Base-by-base conservation (phyloP, 768 basidiomycete genomes). In the Tricholoma saponaceum region DNA sequence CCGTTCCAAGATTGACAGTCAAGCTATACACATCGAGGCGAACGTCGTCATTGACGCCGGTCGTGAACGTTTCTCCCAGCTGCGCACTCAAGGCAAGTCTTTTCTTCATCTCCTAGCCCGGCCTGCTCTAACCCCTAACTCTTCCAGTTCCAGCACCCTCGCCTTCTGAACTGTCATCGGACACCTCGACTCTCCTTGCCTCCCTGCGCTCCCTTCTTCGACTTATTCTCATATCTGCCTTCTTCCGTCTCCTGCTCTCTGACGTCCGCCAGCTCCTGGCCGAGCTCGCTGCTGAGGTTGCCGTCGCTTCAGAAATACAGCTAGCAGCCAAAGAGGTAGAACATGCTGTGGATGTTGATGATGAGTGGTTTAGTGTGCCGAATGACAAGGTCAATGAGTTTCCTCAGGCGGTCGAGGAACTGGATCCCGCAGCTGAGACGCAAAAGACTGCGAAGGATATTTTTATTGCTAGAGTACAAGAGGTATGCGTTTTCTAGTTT, bases 161-260 rank as follows among this genome's bases (percentile, higher is more conserved):
- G 0, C 54, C 62, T 8, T 41, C 61, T 10, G 70, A 75, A 59
- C 39, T 74, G 1, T 57, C 62, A 3, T 63, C 62, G 51, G 75
- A 76, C 52, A 58, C 67, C 23, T 51, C 64, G 14, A 65, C 65
- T 9, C 59, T 76, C 44, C 3, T 71, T 14, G 49, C 59, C 35
- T 70, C 71, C 2, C 30, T 76, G 9, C 68, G 66, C 32, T 65
- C 69, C 0, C 57, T 78, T 20, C 52, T 66, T 30, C 57, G 59
- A 28, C 68, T 72, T 4, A 47, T 66, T 5, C 46, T 75, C 22
- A 72, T 70, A 5, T 78, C 76, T 2, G 61, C 72, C 18, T 64
- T 68, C 5, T 74, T 76, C 64, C 72, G 75, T 4, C 64, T 73
- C 30, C 55, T 74, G 16, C 55, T 76, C 6, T 62, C 62, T n/a